These are phyloP conservation scores for Solanum hybrid DNA, from an alignment of 305 asterid species.

Conservation along the genomic window DNA sequence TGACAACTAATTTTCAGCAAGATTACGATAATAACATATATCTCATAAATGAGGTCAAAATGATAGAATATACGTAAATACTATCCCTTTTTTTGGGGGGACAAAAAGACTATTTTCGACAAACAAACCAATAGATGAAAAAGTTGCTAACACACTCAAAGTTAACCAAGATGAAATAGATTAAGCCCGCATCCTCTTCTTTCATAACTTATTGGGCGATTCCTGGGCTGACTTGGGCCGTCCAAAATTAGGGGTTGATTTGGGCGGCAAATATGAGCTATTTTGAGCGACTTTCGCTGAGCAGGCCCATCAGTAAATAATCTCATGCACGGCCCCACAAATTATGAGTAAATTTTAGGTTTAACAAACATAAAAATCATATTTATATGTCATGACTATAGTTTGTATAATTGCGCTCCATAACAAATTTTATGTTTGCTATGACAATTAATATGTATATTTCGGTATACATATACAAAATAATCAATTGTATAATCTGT, in stretches of 20 bases:
- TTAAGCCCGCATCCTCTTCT: not conserved
- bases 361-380: no score
- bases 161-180: not conserved
- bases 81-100: fast-evolving
- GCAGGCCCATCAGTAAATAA: not conserved
- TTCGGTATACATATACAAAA: no score
- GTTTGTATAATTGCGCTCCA: no score
- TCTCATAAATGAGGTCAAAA: not conserved
- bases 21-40: not conserved
- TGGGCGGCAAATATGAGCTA: not conserved
- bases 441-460: no score
- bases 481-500: no score
- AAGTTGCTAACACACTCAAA: not conserved
- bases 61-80: not conserved
- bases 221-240: not conserved
- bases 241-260: not conserved
- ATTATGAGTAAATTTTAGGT: no score
- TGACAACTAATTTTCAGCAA: not conserved
- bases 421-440: no score
- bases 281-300: not conserved
- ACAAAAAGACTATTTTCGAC: not conserved
- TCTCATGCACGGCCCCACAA: not conserved
- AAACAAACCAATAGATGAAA: not conserved
- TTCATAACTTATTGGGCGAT: not conserved
- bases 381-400: no score